Base-by-base conservation (phyloP, 2,329 filamentous ascomycete genomes). In the Stemphylium vesicarium region DNA sequence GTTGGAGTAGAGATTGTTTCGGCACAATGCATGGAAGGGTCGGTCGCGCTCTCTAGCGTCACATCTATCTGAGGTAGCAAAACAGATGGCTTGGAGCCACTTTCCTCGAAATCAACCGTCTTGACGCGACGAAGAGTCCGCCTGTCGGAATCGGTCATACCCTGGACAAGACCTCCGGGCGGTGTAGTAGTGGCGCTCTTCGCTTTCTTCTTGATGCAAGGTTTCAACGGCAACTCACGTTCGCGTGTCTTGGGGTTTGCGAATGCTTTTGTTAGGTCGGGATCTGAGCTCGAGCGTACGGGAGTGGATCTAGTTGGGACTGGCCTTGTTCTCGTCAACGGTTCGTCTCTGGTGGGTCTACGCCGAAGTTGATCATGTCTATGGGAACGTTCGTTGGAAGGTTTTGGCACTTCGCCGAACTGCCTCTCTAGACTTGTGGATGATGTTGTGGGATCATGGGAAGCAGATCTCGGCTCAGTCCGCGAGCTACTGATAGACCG, bases 61-160 rank as follows among this genome's bases (percentile, higher is more conserved):
- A 32, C 20, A 15, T 50, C 39, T n/a, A 45, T 13, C 9, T 45
- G 47, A 1, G 59, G 56, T 16, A 61, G 12, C 0, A 46, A 37
- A n/a, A 48, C n/a, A 8, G 40, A 45, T 15, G 43, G 32, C 20
- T 45, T 59, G 6, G 50, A 35, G 4, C 54, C 31, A n/a, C 16
- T 40, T 2, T 59, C 57, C n/a, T 67, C 63, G 43, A 73, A 73
- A 13, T 72, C 66, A 4, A 74, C 69, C 4, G 68, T 73, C 47
- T 72, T 74, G 18, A 65, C 57, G 5, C 66, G 67, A 1, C 68
- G 64, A 20, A 72, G 42, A 24, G 45, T 44, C 16, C 50, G 57
- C 11, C 22, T n/a, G 5, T 41, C 38, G 6, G 16, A 4, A 1
- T 18, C 4, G 1, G 10, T 36, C 6, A 12, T 32, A 2, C 10